Conservation (phyloP, 1,284 basidiomycete genomes). For the Boletus smithii region DNA sequence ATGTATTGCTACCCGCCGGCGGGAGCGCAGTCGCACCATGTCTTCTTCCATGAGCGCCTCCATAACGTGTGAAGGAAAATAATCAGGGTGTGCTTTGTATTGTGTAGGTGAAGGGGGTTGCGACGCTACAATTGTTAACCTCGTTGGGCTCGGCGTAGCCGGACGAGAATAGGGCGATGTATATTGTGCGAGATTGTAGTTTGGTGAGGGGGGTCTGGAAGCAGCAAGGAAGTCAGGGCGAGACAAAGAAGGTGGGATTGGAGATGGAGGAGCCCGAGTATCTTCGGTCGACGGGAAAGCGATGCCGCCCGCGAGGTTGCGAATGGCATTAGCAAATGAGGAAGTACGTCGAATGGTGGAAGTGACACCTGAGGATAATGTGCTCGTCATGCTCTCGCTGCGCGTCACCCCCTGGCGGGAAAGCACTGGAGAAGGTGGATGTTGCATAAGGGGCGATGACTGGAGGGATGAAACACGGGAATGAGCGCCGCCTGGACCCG, state of each 20-base stretch:
- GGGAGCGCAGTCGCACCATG: constrained; percentile 77
- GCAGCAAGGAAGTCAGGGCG: constrained; percentile 40
- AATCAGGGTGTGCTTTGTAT: constrained; percentile 42
- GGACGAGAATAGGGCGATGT: constrained; percentile 68
- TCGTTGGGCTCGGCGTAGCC: constrained; percentile 38
- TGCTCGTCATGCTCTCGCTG: constrained; percentile 60
- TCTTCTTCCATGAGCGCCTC: constrained; percentile 88
- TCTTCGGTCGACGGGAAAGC: constrained; percentile 62
- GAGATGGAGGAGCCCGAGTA: constrained; percentile 45
- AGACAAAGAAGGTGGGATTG: constrained; percentile 29
- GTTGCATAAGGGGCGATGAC: constrained; percentile 37
- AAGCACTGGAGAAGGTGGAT: constrained; percentile 39
- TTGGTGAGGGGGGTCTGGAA: constrained; percentile 73
- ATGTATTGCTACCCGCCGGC: constrained; percentile 49
- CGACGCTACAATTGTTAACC: constrained; percentile 17
- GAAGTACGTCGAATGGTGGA: constrained; percentile 75
- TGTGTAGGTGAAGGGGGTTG: constrained; percentile 34
- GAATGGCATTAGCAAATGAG: constrained; percentile 83
- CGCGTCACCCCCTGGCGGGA: constrained; percentile 49
- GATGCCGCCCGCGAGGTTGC: constrained; percentile 69
- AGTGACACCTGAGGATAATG: constrained; percentile 55
- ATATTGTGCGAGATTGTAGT: constrained; percentile 72
- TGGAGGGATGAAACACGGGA: constrained; percentile 54
- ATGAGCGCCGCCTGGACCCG: constrained; percentile 36
- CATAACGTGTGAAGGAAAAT: constrained; percentile 72